Conservation (phyloP, 2,329 filamentous ascomycete genomes). For the Aspergillus sp. region DNA sequence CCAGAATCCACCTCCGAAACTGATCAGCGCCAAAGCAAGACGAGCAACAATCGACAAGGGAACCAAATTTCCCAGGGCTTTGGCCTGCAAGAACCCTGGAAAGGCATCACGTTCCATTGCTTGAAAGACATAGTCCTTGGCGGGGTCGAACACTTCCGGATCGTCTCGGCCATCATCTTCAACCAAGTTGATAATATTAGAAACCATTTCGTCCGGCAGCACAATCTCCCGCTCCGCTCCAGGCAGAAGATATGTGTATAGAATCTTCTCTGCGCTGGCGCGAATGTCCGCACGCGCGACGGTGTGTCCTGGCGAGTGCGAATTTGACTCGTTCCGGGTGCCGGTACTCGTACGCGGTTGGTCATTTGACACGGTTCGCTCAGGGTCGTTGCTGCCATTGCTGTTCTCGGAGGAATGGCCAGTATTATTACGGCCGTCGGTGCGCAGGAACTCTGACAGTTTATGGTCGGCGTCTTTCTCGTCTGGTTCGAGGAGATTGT, state of each 20-base stretch:
- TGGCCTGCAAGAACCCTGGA: conserved; percentile 87
- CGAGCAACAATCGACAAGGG: conserved; percentile 81
- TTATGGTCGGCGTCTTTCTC: conserved; percentile 77
- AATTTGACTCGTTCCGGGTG: conserved; percentile 66
- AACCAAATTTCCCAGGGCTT: conserved; percentile 91
- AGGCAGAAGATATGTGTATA: conserved; percentile 93
- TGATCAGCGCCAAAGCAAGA: conserved; percentile 72
- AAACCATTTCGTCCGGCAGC: conserved; percentile 76
- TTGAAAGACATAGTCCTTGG: conserved; percentile 98
- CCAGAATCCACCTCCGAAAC: conserved; percentile 92
- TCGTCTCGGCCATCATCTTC: conserved; percentile 89
- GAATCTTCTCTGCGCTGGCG: conserved; percentile 90
- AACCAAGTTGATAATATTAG: conserved; percentile 76
- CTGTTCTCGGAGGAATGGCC: conserved; percentile 49
- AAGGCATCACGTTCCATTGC: conserved; percentile 99
- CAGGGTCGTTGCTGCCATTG: conserved; percentile 39
- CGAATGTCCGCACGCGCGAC: conserved; percentile 85
- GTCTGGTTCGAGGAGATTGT: conserved; percentile 55
- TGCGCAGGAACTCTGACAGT: conserved; percentile 79
- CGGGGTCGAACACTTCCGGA: conserved; percentile 91
- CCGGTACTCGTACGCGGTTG: conserved; percentile 50
- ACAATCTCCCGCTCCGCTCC: conserved; percentile 96
- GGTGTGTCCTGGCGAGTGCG: conserved; percentile 73
- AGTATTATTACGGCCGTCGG: conserved; percentile 40
- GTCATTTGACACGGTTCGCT: conserved; percentile 36